Percentiles rank a stretch among this genome's conserved stretches.
phyloP scores from a whole-genome alignment of 305 asterid genomes.

The Petunia hybrid region DNA sequence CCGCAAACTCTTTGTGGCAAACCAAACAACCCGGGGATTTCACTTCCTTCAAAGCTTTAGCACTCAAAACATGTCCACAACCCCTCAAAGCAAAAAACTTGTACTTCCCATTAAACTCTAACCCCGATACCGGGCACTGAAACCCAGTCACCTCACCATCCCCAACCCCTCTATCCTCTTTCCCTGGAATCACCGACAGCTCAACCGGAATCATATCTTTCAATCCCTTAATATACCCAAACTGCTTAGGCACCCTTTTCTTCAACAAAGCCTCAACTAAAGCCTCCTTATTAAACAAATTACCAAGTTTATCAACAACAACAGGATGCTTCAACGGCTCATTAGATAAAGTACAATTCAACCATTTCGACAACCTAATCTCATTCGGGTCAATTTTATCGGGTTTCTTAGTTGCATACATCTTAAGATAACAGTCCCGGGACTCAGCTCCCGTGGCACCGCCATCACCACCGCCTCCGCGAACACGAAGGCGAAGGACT shows the following conservation, averaged over 20 bases:
- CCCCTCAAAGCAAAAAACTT: slow-evolving; percentile 67
- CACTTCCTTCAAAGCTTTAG: slow-evolving; percentile 89
- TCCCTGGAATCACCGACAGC: slow-evolving; percentile 58
- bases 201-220: slow-evolving; percentile 88
- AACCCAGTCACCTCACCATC: slow-evolving; percentile 46
- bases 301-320: slow-evolving; percentile 82
- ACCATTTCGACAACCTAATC: slow-evolving; percentile 74
- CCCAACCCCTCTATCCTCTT: slow-evolving; percentile 43
- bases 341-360: slow-evolving; percentile 83
- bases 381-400: slow-evolving; percentile 89
- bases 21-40: slow-evolving; percentile 78
- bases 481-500: slow-evolving; percentile 62
- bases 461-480: slow-evolving; percentile 96
- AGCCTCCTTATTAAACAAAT: slow-evolving; percentile 89
- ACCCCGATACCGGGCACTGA: slow-evolving; percentile 83
- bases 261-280: slow-evolving; percentile 85
- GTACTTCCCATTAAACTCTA: slow-evolving; percentile 82
- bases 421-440: slow-evolving; percentile 84
- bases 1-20: slow-evolving; percentile 75
- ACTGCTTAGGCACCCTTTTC: slow-evolving; percentile 81
- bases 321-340: slow-evolving; percentile 83
- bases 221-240: slow-evolving; percentile 84
- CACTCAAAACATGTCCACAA: slow-evolving; percentile 93
- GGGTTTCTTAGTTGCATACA: slow-evolving; percentile 90
- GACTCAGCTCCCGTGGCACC: slow-evolving; percentile 98